Percentiles rank a stretch among this genome's conserved stretches.
Evolutionary conservation across 345 rosid species (phyloP).

Genomic region (Brassica cretica): DNA sequence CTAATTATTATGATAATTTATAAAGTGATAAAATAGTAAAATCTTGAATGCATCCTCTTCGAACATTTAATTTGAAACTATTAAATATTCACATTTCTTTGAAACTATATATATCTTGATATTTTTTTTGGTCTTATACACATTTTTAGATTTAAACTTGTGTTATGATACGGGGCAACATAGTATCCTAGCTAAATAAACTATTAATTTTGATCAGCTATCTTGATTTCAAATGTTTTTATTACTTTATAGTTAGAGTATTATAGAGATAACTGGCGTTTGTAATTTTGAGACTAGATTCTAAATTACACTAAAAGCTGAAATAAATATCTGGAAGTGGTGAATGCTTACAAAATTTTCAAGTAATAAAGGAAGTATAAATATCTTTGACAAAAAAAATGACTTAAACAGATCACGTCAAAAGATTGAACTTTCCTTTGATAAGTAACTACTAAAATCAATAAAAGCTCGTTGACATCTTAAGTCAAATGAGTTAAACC

Average conservation of each 20-base stretch:
- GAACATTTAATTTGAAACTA: background rate
- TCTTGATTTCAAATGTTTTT: background rate
- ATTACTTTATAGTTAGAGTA: background rate
- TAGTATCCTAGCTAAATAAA: background rate
- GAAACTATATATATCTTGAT: too few relatives aligned
- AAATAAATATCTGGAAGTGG: background rate
- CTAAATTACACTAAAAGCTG: background rate
- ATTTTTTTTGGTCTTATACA: background rate
- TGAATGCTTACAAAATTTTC: background rate
- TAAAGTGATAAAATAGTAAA: background rate
- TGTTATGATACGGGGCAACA: background rate
- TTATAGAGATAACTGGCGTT: background rate
- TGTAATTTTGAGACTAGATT: background rate
- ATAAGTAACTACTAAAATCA: background rate
- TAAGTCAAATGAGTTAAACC: background rate
- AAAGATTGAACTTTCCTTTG: background rate
- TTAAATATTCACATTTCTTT: background rate
- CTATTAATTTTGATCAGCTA: background rate
- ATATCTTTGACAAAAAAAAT: background rate
- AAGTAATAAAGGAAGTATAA: background rate
- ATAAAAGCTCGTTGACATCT: background rate
- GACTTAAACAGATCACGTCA: background rate
- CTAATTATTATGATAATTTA: background rate
- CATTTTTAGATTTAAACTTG: background rate
- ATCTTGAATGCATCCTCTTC: background rate